Evolutionary conservation across 176 grass and related monocot species (phyloP), one percentile per base, ranked within the genome.

Genomic region (Thalia dealbata): DNA sequence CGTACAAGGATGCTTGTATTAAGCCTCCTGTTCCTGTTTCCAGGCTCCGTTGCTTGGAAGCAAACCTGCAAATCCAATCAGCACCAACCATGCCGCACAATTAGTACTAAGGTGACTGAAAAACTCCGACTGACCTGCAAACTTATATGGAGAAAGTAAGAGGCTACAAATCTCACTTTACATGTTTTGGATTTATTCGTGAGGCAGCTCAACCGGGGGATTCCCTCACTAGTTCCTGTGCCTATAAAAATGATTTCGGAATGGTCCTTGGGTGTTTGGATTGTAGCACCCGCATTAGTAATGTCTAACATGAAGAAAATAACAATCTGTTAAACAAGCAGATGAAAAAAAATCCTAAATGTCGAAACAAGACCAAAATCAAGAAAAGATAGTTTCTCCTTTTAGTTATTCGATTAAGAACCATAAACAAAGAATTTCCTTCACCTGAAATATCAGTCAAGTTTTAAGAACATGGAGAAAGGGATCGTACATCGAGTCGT

Each of bases 211-310:
- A 99, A 85, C 12, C 87, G 76, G 16, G 90, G 90, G 71, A 99
- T 88, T 67, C 95, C 95, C 83, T 88, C 90, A 45, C 90, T 93
- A 52, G 87, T 99, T 64, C 95, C 95, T 16, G 95, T 99, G 75
- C 95, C 95, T 43, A 99, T 62, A 84, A 99, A 99, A 69, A 93
- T 93, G 64, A 99, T 81, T 81, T 99, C 90, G 10, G 95, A 93
- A 48, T 80, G 68, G 12, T 76, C 75, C 54, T 30, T 7, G 19
- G 24, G 66, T 61, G 11, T 16, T 54, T 50, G 14, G 32, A 11
- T 22, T 25, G 13, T 48, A 11, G 35, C 29, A 14, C 69, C 52
- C 26, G 18, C 30, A 55, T 11, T 25, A 70, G 77, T 52, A 71
- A 71, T 26, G n/a, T 15, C 67, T 79, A 51, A 79, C 51, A 69